phyloP scores from a whole-genome alignment of 345 rosid genomes.

The Lepidium sativum region DNA sequence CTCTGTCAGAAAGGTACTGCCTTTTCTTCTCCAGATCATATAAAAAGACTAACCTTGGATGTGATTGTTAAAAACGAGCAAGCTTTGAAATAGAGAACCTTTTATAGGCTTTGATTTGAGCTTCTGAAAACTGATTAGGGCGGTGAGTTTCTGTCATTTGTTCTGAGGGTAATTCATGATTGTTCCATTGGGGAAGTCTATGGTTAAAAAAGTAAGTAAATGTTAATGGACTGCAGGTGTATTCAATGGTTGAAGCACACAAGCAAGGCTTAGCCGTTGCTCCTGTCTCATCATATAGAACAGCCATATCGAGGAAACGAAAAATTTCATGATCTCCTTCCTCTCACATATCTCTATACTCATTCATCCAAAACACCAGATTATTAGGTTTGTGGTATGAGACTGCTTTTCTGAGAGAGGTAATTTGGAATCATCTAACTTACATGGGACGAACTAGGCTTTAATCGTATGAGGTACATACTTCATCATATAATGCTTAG shows the following conservation, averaged over 20 bases:
- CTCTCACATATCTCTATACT: background rate
- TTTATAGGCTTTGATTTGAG: background rate
- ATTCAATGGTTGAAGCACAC: constrained; percentile 27
- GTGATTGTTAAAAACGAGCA: background rate
- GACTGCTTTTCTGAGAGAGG: too few species aligned
- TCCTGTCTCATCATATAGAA: background rate
- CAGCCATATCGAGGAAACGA: constrained; percentile 13
- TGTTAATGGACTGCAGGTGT: constrained; percentile 21
- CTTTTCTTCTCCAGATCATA: background rate
- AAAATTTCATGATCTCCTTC: constrained; percentile 3
- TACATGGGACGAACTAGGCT: too few species aligned
- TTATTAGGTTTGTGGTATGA: too few species aligned
- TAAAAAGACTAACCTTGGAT: background rate
- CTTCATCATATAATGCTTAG: too few species aligned
- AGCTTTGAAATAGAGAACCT: background rate
- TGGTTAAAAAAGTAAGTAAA: background rate
- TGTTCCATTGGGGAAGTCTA: background rate
- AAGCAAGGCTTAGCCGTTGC: constrained; percentile 7
- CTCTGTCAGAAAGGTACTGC: constrained; percentile 27
- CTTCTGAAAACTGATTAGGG: background rate
- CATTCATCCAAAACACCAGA: too few species aligned
- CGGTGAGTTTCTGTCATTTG: background rate
- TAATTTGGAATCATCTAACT: too few species aligned
- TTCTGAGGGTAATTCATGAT: background rate
- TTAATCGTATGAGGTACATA: too few species aligned